Base-by-base conservation (phyloP, 2,329 filamentous ascomycete species). In the Metarhizium anisopliae region DNA sequence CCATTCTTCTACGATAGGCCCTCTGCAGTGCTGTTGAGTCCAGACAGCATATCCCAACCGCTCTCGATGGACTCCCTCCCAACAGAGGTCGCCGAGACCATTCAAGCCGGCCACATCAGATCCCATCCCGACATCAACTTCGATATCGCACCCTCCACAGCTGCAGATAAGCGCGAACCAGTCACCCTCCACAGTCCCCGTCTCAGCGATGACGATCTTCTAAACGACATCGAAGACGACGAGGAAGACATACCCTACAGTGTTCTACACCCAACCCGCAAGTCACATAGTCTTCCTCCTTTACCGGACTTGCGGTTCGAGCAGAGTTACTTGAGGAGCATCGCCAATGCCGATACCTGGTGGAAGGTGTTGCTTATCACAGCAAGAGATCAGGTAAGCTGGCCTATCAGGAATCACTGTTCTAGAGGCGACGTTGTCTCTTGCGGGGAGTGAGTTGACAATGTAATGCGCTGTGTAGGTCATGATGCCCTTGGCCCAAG, bases 301-400 rank as follows among this genome's bases (percentile, higher is more conserved):
- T 81, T 96, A 66, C 91, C 92, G 4, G 94, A 99, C 74, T 77
- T 99, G 62, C 84, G 94, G 47, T 97, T 97, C 73, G 94, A 99
- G 75, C 94, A 99, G 80, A 96, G 92, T 78, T 99, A 99, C 71
- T 81, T 99, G 55, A 87, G 89, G 64, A 95, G 91, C 73, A 88
- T 99, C 63, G 82, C 86, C 61, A 79, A 83, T 55, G 90, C 91
- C 40, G 83, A 94, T 61, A 85, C 83, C 29, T 92, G 86, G 84
- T 86, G 87, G 75, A 83, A 84, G 68, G 82, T 99, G 36, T 79
- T 82, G 7, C 88, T 87, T 75, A 93, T 99, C 62, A 99, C 94
- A 18, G 71, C 89, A 40, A 80, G 90, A 66, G 94, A 99, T 72
- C 94, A 96, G 82, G 88, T 94, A 75, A 52, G 70, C 7, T 40